Conservation (phyloP, 2,329 filamentous ascomycete genomes). For the Microdochium paspali region DNA sequence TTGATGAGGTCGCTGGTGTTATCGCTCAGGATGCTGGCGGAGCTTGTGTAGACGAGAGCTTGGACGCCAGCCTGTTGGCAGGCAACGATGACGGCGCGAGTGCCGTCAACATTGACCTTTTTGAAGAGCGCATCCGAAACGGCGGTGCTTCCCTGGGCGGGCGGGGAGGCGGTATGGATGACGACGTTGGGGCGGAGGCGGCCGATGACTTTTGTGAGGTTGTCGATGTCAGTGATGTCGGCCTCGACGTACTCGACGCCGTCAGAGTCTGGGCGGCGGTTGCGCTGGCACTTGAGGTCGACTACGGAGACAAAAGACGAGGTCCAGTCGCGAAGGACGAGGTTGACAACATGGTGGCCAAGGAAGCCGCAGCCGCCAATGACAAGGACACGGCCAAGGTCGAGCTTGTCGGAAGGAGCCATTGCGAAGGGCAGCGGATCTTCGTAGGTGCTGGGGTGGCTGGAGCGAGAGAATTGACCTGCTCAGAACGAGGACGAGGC, state of each 20-base stretch:
- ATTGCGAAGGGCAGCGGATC: constrained; percentile 6
- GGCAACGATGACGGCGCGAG: constrained; percentile 65
- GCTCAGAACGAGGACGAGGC: background rate
- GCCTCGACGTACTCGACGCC: constrained; percentile 62
- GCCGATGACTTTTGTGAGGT: constrained; percentile 53
- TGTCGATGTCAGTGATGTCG: constrained; percentile 62
- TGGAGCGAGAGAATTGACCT: background rate
- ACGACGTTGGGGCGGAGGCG: constrained; percentile 69
- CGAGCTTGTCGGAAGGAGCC: constrained; percentile 21
- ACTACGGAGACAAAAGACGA: constrained; percentile 55
- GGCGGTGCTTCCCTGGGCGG: constrained; percentile 41
- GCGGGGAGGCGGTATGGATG: constrained; percentile 79
- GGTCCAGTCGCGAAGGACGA: constrained; percentile 54
- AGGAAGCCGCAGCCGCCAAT: constrained; percentile 81
- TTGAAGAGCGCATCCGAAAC: constrained; percentile 55
- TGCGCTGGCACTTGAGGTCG: constrained; percentile 62
- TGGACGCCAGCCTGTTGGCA: constrained; percentile 63
- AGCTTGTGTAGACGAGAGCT: constrained; percentile 85
- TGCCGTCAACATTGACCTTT: constrained; percentile 84
- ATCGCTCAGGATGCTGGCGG: constrained; percentile 78
- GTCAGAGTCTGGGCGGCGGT: constrained; percentile 48
- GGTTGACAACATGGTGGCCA: constrained; percentile 71
- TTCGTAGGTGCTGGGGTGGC: background rate
- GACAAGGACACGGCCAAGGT: constrained; percentile 63
- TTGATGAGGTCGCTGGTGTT: constrained; percentile 71